Evolutionary conservation across 495 filamentous ascomycete genomes (phyloP).

Genomic region (Xylaria longipes): DNA sequence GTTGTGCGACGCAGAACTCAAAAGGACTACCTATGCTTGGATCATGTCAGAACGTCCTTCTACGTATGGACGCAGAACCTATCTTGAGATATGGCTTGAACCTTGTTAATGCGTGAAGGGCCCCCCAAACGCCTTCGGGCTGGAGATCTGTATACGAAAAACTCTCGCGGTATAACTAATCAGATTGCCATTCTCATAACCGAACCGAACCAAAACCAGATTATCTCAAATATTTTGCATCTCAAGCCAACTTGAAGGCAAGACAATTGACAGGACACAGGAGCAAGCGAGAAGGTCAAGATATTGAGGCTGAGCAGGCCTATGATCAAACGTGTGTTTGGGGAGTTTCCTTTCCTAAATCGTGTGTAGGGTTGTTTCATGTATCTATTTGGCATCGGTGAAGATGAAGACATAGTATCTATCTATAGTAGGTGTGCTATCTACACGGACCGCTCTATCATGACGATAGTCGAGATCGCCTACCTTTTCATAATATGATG

Average conservation of each 20-base stretch:
- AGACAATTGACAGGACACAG: background rate
- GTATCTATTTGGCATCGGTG: background rate
- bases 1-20: conserved; percentile 1
- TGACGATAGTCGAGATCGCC: background rate
- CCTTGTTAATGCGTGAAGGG: background rate
- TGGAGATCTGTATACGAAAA: background rate
- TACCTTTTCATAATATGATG: conserved; percentile 1
- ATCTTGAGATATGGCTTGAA: background rate
- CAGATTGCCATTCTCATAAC: background rate
- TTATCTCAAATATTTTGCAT: background rate
- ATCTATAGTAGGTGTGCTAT: no score
- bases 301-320: background rate
- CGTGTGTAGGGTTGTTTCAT: background rate
- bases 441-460: no score
- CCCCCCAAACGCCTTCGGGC: background rate
- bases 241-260: background rate
- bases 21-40: background rate
- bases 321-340: background rate
- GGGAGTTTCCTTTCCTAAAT: background rate
- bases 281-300: background rate
- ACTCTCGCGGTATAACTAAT: background rate
- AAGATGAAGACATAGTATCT: background rate
- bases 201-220: background rate
- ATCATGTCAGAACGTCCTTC: background rate
- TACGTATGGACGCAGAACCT: background rate